Evolutionary conservation across 352 stramenopile species (phyloP), one percentile per base, ranked within the genome.

Genomic region (Phytophthora europaea): DNA sequence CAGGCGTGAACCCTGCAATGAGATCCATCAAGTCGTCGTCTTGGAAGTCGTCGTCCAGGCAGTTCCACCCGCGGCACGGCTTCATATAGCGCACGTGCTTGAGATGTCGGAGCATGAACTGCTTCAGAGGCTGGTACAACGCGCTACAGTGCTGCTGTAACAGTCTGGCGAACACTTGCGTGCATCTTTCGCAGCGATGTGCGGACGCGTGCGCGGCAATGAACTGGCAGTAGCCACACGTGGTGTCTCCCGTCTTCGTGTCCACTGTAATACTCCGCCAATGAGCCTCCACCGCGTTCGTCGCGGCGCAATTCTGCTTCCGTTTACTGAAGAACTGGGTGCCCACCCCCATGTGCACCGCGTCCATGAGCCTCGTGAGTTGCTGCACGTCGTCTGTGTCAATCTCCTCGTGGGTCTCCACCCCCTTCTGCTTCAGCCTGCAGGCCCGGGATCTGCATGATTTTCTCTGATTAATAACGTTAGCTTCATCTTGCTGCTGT

Each of bases 31-130:
- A 33, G 6, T 66, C 13, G 20, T 69, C 57, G 31, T 47, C 61
- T 33, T 51, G 36, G 40, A 70, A 70, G 18, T 57, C 59, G 18
- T 63, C 34, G 31, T 56, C 26, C 6, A 16, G 20, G 47, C 59
- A 71, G 33, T 74, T 78, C 72, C 72, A 79, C 2, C 61, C 67
- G 1, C 67, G 67, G 36, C 43, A 45, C 8, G 72, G 72, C 20
- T 70, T 69, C 23, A 76, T 60, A 33, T 76, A 79, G 20, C 72
- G 58, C 15, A 79, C 72, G 36, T 79, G 72, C 51, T 76, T 79
- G 15, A 79, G 50, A 53, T 76, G 52, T 6, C 22, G 43, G 15
- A 65, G 3, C 72, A 79, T 73, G 51, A 76, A 79, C 23, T 45
- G 10, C 28, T 79, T 79, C 22, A 76, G 63, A 18, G 67, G 67